phyloP scores from a whole-genome alignment of 176 grass and related monocot genomes.

The Canna indica region DNA sequence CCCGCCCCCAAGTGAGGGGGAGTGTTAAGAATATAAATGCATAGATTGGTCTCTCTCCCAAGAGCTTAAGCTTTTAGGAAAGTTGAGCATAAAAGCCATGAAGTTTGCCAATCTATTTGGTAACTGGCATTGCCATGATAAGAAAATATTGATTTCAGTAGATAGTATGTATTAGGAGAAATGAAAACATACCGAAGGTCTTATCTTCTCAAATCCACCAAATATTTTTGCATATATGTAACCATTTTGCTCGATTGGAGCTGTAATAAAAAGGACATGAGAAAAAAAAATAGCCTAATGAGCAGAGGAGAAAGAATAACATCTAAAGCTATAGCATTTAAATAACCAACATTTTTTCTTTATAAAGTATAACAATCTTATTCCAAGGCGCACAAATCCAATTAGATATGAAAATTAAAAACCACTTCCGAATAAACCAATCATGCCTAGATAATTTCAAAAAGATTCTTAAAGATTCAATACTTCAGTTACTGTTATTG shows the following conservation, averaged over 20 bases:
- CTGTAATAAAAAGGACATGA: slow-evolving; percentile 37
- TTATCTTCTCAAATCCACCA: slow-evolving; percentile 95
- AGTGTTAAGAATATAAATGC: no score
- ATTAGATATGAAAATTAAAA: not conserved
- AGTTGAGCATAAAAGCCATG: not conserved
- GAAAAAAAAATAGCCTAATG: not conserved
- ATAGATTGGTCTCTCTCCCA: no score
- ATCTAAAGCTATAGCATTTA: not conserved
- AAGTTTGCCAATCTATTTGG: not conserved
- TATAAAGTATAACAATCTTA: not conserved
- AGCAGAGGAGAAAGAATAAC: not conserved
- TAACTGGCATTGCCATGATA: not conserved
- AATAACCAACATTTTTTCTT: not conserved
- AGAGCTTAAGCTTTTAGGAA: not conserved
- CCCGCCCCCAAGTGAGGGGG: no score
- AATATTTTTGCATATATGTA: slow-evolving; percentile 98
- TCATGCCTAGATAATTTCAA: not conserved
- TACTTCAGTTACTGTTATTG: not conserved
- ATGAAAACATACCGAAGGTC: slow-evolving; percentile 79
- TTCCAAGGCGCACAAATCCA: not conserved
- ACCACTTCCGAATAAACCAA: not conserved
- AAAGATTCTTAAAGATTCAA: not conserved
- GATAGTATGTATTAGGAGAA: slow-evolving; percentile 10
- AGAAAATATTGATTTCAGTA: slow-evolving; percentile 1
- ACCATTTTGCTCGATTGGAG: slow-evolving; percentile 56